Base-by-base conservation (phyloP, 1,284 basidiomycete genomes). In the Boletus smithii region DNA sequence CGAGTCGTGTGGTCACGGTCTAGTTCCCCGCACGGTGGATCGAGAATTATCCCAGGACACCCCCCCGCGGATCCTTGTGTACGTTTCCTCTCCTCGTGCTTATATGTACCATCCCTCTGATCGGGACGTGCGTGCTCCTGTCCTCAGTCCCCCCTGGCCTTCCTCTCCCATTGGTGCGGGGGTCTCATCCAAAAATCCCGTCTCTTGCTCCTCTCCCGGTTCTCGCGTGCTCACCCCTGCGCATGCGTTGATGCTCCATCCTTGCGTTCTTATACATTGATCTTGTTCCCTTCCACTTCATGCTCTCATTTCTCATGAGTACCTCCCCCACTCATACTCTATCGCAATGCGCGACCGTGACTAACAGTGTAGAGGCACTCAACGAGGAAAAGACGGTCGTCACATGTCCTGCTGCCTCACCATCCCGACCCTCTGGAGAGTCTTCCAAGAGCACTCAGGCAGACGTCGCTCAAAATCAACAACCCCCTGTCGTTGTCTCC, bases 1-100 rank as follows among this genome's bases (percentile, higher is more conserved):
- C n/a, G n/a, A n/a, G n/a, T n/a, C n/a, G n/a, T n/a, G n/a, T n/a
- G n/a, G n/a, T n/a, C n/a, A n/a, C n/a, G n/a, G n/a, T 35, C 42
- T 35, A 49, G 53, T 60, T 58, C 64, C 65, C 65, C 65, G 58
- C 63, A 64, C 50, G n/a, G n/a, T n/a, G n/a, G n/a, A n/a, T n/a
- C n/a, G n/a, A n/a, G n/a, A n/a, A n/a, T n/a, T n/a, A n/a, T n/a
- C n/a, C n/a, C n/a, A n/a, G n/a, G n/a, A n/a, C n/a, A n/a, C n/a
- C 44, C 42, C 51, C 59, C 58, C 59, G 61, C 65, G 65, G 65
- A 63, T 63, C 65, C 65, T 46, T 58, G 42, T n/a, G 33, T 47
- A 56, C 48, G 49, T 39, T 43, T 53, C 18, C 41, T n/a, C n/a
- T n/a, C 24, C 16, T 36, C 39, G 20, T 59, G 45, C 54, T 42